phyloP scores from a whole-genome alignment of 371 early-diverging fungal genomes.

The Apophysomyces variabilis region DNA sequence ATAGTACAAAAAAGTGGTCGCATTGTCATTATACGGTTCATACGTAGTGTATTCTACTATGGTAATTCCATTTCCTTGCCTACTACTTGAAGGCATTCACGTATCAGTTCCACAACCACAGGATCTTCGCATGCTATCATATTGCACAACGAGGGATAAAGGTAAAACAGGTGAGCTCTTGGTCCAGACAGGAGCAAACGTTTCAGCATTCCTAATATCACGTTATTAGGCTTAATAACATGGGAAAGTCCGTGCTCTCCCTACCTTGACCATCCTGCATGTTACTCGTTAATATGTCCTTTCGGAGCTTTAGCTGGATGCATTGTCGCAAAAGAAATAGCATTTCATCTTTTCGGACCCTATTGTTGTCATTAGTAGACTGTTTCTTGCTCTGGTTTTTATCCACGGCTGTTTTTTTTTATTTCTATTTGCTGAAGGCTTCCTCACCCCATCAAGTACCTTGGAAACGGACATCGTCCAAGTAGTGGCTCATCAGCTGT shows the following conservation, averaged over 20 bases:
- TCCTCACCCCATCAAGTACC: conserved; percentile 62
- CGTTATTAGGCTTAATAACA: conserved; percentile 16
- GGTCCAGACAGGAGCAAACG: conserved; percentile 61
- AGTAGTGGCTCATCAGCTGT: conserved; percentile 74
- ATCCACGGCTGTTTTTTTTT: background rate
- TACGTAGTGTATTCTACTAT: background rate
- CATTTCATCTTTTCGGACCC: conserved; percentile 79
- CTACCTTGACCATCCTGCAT: conserved; percentile 27
- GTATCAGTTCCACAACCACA: conserved; percentile 58
- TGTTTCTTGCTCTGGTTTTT: background rate
- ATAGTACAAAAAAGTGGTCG: conserved; percentile 5
- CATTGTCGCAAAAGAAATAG: conserved; percentile 68
- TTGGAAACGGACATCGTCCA: conserved; percentile 82
- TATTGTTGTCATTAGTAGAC: conserved; percentile 19
- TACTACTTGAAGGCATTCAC: conserved; percentile 59
- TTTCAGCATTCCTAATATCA: conserved; percentile 38
- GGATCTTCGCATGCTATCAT: conserved; percentile 64
- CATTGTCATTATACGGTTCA: conserved; percentile 7
- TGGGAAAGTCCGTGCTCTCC: conserved; percentile 4
- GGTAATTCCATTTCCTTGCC: conserved; percentile 56
- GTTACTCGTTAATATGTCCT: conserved; percentile 37
- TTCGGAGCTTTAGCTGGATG: conserved; percentile 63
- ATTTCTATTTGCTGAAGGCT: background rate
- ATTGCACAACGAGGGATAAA: conserved; percentile 72
- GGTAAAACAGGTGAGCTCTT: conserved; percentile 73